Evolutionary conservation across 768 basidiomycete genomes (phyloP), one percentile per base, ranked within the genome.

Genomic region (Rhizopogon salebrosus): DNA sequence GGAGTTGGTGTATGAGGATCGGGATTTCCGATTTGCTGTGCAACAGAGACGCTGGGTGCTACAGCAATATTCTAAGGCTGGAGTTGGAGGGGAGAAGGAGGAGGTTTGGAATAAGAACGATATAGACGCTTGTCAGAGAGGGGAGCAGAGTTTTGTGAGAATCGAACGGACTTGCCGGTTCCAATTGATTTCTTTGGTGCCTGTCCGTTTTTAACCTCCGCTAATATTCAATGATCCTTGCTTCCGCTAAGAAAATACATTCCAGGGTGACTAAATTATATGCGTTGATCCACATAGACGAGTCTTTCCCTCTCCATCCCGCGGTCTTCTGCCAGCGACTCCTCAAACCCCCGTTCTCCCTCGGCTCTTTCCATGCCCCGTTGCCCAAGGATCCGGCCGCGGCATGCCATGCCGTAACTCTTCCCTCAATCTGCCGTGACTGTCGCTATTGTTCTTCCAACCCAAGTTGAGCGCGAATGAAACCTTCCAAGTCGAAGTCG

Each of bases 161-260:
- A 66, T 53, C 48, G 27, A 29, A 29, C 27, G 27, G 27, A 29
- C 27, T 29, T 52, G 49, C 53, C 34, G 31, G 26, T 49, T 35
- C 49, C 51, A 56, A 61, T 59, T 56, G 57, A 20, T 46, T 29
- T 46, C 16, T 22, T 34, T 24, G 56, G 63, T 57, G 57, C 62
- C 55, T 57, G 46, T 39, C 43, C 29, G 4, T 57, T 66, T 65
- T 64, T 54, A 67, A 67, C 65, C 67, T 67, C 65, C 65, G 65
- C 45, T 31, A 11, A 34, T 34, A 31, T 31, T 13, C 11, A 38
- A 20, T 29, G 4, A 9, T 10, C 31, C 10, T 34, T 34, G n/a
- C n/a, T n/a, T n/a, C n/a, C n/a, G n/a, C n/a, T n/a, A n/a, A n/a
- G n/a, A n/a, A n/a, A n/a, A n/a, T n/a, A n/a, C n/a, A n/a, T n/a